Percentiles rank a stretch among this genome's conserved stretches.
Conservation (phyloP, 140 eudicot species). For the Anethum foeniculum region DNA sequence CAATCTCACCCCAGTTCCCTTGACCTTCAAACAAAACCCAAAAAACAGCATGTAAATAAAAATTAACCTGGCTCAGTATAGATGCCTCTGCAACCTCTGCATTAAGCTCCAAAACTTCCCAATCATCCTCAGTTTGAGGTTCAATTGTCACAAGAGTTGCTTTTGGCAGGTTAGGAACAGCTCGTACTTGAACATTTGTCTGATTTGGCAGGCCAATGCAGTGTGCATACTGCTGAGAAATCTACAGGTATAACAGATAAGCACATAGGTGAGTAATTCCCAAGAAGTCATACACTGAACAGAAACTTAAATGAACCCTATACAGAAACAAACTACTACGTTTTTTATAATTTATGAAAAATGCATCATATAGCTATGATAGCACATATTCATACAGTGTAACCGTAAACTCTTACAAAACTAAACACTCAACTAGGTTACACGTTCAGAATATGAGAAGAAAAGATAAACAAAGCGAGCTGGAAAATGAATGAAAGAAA, state of each 20-base stretch:
- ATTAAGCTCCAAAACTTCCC: constrained; percentile 96
- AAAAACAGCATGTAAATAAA: neutral
- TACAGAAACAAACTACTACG: neutral
- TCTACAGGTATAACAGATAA: constrained; percentile 29
- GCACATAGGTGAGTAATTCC: neutral
- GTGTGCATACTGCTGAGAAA: constrained; percentile 74
- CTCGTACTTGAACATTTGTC: constrained; percentile 58
- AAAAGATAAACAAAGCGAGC: neutral
- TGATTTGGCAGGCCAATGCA: constrained; percentile 65
- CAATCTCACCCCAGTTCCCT: neutral
- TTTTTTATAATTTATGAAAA: neutral
- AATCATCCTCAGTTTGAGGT: constrained; percentile 87
- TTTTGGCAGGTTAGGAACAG: constrained; percentile 60
- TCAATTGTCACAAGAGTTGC: constrained; percentile 70
- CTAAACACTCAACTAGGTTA: neutral
- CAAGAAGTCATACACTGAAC: neutral
- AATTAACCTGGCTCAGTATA: constrained; percentile 68
- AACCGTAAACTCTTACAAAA: neutral
- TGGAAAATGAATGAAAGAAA: neutral
- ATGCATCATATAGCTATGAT: neutral
- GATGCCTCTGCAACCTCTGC: constrained; percentile 73
- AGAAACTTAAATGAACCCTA: neutral
- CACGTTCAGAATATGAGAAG: neutral
- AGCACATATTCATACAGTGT: neutral
- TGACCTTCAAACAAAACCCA: too few species aligned